A percentile compares a stretch with the other conserved stretches of the same genome.
phyloP scores from a whole-genome alignment of 495 filamentous ascomycete species.

The Mytilinidion resinicola region DNA sequence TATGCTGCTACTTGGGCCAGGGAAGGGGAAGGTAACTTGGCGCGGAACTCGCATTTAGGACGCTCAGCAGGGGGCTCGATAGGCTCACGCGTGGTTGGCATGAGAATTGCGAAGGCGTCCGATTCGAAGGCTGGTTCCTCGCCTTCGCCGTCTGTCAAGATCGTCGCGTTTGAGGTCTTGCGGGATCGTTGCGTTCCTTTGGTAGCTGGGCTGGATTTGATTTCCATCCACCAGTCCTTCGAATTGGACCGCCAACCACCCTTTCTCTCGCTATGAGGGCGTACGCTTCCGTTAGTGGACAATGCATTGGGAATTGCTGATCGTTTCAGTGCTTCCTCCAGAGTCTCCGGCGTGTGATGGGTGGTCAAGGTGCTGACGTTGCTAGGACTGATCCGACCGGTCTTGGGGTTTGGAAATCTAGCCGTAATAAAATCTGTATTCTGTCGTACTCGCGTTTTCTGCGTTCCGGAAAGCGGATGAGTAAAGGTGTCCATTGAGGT shows the following conservation, averaged over 20 bases:
- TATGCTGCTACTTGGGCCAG: constrained; percentile 19
- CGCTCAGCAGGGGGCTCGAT: constrained; percentile 5
- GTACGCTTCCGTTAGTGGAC: not conserved
- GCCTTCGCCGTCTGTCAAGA: constrained; percentile 15
- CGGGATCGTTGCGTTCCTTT: constrained; percentile 8
- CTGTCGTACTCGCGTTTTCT: not conserved
- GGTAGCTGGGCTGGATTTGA: constrained; percentile 2
- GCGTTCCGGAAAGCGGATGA: not conserved
- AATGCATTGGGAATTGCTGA: constrained; percentile 1
- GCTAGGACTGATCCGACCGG: constrained; percentile 10
- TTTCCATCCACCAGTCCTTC: constrained; percentile 7
- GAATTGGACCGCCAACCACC: constrained; percentile 7
- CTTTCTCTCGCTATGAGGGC: not conserved
- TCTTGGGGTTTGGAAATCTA: constrained; percentile 6
- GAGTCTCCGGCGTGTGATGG: constrained; percentile 7
- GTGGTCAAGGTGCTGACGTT: constrained; percentile 8
- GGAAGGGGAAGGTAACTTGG: constrained; percentile 9
- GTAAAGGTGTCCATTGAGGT: not conserved
- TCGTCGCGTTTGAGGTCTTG: constrained; percentile 15
- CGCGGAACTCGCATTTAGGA: not conserved
- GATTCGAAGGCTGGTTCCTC: constrained; percentile 22
- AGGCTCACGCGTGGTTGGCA: constrained; percentile 23
- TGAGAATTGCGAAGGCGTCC: constrained; percentile 21
- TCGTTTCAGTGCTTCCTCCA: constrained; percentile 16
- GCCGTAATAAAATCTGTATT: not conserved